A percentile compares a stretch with the other conserved stretches of the same genome.
Evolutionary conservation across 2,329 filamentous ascomycete genomes (phyloP).

Genomic region (Aureobasidium sp.): DNA sequence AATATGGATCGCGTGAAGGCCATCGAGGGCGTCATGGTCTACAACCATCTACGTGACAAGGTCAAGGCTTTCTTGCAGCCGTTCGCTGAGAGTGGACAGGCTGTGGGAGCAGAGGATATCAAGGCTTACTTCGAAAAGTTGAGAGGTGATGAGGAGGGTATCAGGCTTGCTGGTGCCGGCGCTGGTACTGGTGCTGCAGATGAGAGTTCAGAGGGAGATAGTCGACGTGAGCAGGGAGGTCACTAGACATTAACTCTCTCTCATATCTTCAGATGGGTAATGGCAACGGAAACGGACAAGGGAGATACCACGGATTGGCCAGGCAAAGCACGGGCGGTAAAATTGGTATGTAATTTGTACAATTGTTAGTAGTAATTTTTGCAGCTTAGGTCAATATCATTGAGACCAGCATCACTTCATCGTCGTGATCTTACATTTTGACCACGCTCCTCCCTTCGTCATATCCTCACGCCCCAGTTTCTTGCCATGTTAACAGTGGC

Average conservation of each 20-base stretch:
- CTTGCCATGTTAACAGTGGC: conserved; percentile 74
- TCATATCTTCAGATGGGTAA: neutral
- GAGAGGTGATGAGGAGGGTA: conserved; percentile 74
- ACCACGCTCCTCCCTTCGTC: neutral
- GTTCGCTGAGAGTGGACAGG: conserved; percentile 83
- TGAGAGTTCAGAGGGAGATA: conserved; percentile 13
- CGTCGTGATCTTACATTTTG: neutral
- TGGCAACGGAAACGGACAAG: neutral
- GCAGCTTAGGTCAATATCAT: neutral
- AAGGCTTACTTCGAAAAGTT: conserved; percentile 94
- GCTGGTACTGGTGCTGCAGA: conserved; percentile 36
- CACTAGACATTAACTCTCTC: neutral
- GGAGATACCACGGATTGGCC: neutral
- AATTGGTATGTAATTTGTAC: neutral
- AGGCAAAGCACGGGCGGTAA: neutral
- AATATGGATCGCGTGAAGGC: conserved; percentile 88
- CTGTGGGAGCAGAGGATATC: conserved; percentile 90
- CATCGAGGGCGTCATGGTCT: conserved; percentile 94
- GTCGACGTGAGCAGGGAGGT: conserved; percentile 20
- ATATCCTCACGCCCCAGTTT: conserved; percentile 82
- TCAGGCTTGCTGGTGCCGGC: conserved; percentile 54
- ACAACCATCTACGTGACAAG: conserved; percentile 91
- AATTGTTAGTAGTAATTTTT: neutral
- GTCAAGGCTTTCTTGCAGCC: conserved; percentile 92
- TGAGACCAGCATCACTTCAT: neutral